Conservation (phyloP, 257 asterid species). For the Sherardia arvensis region DNA sequence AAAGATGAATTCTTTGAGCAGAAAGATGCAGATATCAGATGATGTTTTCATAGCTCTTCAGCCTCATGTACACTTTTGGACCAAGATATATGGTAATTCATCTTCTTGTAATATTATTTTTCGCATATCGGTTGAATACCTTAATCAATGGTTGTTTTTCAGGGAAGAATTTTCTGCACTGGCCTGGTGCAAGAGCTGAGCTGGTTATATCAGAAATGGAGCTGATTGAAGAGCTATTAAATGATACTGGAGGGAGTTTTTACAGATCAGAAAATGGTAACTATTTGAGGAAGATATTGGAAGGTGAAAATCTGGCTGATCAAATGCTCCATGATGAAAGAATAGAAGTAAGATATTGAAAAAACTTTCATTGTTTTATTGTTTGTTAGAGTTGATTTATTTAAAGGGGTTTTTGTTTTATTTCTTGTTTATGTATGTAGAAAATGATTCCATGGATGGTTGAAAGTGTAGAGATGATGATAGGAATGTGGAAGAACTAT, state of each 20-base stretch:
- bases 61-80: slow-evolving; percentile 6
- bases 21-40: neutral
- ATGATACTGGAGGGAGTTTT: neutral
- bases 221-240: neutral
- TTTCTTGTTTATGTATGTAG: neutral
- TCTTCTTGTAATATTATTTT: neutral
- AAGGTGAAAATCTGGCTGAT: neutral
- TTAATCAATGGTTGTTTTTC: neutral
- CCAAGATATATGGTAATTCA: slow-evolving; percentile 1
- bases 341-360: neutral
- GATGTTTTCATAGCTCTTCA: neutral
- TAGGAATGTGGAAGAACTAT: slow-evolving; percentile 4
- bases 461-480: slow-evolving; percentile 5
- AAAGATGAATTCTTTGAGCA: slow-evolving; percentile 4
- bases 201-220: neutral
- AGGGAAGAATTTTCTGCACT: slow-evolving; percentile 10
- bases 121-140: no score
- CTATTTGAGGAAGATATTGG: neutral
- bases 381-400: neutral
- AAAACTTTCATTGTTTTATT: neutral
- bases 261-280: neutral
- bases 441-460: slow-evolving; percentile 3
- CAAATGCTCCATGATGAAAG: slow-evolving; percentile 4
- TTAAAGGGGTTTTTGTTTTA: neutral
- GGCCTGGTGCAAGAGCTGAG: slow-evolving; percentile 8